Conservation (phyloP, 352 stramenopile genomes). For the Plasmopara muralis region DNA sequence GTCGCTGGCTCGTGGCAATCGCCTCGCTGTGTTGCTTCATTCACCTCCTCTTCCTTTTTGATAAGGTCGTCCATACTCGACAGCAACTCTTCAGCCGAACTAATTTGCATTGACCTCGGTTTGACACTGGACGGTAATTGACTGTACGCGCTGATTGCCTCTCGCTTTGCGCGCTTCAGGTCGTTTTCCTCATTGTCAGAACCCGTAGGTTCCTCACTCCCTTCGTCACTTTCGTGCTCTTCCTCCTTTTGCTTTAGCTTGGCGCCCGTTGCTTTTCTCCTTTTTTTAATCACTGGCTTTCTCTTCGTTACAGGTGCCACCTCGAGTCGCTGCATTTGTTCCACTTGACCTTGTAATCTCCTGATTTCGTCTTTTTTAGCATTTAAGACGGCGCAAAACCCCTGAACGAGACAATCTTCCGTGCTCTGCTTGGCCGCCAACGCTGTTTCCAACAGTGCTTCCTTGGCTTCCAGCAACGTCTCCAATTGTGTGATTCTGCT, state of each 20-base stretch:
- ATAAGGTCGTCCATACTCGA: conserved; percentile 42
- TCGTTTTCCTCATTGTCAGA: conserved; percentile 8
- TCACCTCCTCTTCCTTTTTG: conserved; percentile 12
- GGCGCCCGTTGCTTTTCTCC: conserved; percentile 13
- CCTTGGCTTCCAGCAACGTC: conserved; percentile 34
- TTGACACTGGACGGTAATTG: conserved; percentile 22
- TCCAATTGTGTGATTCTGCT: conserved; percentile 27
- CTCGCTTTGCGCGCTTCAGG: conserved; percentile 10
- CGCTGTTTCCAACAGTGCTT: conserved; percentile 35
- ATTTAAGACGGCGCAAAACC: conserved; percentile 49
- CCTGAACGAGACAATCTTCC: conserved; percentile 35
- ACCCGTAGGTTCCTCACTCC: conserved; percentile 13
- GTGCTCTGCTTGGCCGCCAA: conserved; percentile 35
- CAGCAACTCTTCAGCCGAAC: conserved; percentile 34
- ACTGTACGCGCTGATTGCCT: conserved; percentile 32
- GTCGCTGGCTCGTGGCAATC: background rate
- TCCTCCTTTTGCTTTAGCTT: conserved; percentile 26
- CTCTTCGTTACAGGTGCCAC: conserved; percentile 6
- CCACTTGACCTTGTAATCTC: conserved; percentile 31
- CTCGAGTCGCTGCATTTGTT: conserved; percentile 2
- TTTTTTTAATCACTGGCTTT: conserved; percentile 8
- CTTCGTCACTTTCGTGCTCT: conserved; percentile 12
- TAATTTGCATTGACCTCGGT: conserved; percentile 27
- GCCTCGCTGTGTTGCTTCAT: conserved; percentile 8
- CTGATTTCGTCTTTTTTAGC: conserved; percentile 59